Evolutionary conservation across 441 rosid species (phyloP).

Genomic region (Croton laevigatus): DNA sequence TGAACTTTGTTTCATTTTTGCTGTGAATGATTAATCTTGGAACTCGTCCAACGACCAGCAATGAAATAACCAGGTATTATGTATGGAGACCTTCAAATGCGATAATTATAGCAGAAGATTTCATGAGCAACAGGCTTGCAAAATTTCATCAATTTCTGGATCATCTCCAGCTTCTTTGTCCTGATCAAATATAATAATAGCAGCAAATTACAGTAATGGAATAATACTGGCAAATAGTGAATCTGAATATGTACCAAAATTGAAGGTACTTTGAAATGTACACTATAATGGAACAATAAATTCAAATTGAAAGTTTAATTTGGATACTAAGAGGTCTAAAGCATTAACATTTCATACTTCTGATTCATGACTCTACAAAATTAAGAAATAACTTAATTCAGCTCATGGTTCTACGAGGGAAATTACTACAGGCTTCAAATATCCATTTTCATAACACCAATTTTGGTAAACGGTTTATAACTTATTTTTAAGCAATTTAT

Average conservation of each 20-base stretch:
- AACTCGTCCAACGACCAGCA: background rate
- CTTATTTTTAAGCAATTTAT: too few relatives aligned
- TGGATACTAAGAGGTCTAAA: background rate
- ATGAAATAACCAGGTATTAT: background rate
- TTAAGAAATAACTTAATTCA: background rate
- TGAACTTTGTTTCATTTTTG: too few relatives aligned
- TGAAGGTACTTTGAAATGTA: too few relatives aligned
- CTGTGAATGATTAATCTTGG: conserved; percentile 12
- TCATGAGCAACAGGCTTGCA: conserved; percentile 77
- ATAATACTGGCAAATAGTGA: background rate
- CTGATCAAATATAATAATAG: conserved; percentile 32
- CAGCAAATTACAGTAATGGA: background rate
- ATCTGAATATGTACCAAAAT: background rate
- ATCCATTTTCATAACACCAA: too few relatives aligned
- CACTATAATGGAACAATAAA: too few relatives aligned
- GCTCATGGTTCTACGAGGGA: background rate
- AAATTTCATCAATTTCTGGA: conserved; percentile 66
- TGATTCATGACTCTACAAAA: background rate
- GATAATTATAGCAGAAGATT: background rate
- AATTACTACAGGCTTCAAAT: background rate
- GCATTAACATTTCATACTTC: too few relatives aligned
- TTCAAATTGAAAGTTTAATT: background rate
- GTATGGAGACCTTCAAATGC: background rate
- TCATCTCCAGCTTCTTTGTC: conserved; percentile 99
- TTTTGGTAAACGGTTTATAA: too few relatives aligned